Conservation (phyloP, 179 eudicot species). For the Carnegiea gigantea region DNA sequence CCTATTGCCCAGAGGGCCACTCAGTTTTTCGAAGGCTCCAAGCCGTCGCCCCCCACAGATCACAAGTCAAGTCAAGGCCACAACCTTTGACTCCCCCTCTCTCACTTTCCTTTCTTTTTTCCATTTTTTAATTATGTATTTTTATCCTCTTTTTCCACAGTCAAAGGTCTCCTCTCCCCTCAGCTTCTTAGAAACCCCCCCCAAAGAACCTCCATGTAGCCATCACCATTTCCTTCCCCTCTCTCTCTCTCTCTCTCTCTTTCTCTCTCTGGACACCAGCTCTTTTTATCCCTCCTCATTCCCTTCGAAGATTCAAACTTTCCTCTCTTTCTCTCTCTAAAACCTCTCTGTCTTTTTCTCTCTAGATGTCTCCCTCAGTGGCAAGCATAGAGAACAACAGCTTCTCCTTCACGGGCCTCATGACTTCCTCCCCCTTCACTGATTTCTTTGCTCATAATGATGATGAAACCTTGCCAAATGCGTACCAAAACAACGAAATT, state of each 20-base stretch:
- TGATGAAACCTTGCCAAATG: constrained; percentile 5
- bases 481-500: not conserved
- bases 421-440: constrained; percentile 56
- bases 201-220: constrained; percentile 21
- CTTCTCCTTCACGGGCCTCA: constrained; percentile 42
- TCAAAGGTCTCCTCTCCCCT: constrained; percentile 40
- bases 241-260: not conserved
- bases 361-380: constrained; percentile 55
- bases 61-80: constrained; percentile 52
- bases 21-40: constrained; percentile 5
- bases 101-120: not conserved
- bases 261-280: not conserved
- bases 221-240: constrained; percentile 6
- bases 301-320: constrained; percentile 11
- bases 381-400: constrained; percentile 37
- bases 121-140: not conserved
- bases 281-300: constrained; percentile 1
- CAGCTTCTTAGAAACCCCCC: constrained; percentile 30
- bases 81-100: constrained; percentile 52
- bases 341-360: not conserved
- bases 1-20: constrained; percentile 14
- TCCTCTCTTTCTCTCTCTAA: not conserved
- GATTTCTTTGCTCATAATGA: constrained; percentile 45
- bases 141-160: constrained; percentile 48
- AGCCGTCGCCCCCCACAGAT: constrained; percentile 14